These are phyloP conservation scores for Scenedesmus sp. DNA, from an alignment of 163 green algal genomes.

Conservation along the genomic window DNA sequence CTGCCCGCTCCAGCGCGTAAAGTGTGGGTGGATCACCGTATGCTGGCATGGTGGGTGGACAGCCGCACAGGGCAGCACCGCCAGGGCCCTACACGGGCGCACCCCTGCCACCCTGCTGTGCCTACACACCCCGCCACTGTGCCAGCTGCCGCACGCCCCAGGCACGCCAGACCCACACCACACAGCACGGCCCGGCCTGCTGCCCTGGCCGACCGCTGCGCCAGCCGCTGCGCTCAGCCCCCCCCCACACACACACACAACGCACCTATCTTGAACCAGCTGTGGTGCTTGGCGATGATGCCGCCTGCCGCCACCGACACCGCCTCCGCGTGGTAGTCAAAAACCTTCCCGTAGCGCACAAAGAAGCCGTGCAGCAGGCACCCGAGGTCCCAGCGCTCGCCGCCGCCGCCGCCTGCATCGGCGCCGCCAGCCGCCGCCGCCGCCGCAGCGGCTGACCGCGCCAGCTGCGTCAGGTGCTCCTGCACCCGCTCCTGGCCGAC, in stretches of 20 bases:
- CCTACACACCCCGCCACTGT: background rate
- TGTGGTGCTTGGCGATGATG: conserved; percentile 41
- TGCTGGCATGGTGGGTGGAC: no score
- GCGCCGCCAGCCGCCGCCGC: background rate
- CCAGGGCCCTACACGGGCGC: no score
- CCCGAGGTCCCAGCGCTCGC: conserved; percentile 5
- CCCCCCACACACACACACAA: background rate
- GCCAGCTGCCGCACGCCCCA: no score
- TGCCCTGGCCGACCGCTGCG: no score
- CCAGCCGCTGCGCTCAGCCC: no score
- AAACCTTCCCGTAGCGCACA: conserved; percentile 40
- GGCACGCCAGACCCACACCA: no score
- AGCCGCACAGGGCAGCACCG: background rate
- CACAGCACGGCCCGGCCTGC: no score
- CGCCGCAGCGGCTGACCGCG: background rate
- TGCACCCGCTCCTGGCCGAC: conserved; percentile 21
- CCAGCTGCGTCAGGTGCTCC: conserved; percentile 38
- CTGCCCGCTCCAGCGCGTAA: no score
- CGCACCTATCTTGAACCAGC: background rate
- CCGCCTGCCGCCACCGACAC: conserved; percentile 58
- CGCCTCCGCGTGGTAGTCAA: conserved; percentile 63
- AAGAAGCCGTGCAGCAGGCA: conserved; percentile 50
- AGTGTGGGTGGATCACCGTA: no score
- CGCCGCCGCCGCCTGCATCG: background rate
- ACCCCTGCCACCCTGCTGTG: background rate